Evolutionary conservation across 805 yeast species (phyloP).

Genomic region (Kazachstania psychrophila): DNA sequence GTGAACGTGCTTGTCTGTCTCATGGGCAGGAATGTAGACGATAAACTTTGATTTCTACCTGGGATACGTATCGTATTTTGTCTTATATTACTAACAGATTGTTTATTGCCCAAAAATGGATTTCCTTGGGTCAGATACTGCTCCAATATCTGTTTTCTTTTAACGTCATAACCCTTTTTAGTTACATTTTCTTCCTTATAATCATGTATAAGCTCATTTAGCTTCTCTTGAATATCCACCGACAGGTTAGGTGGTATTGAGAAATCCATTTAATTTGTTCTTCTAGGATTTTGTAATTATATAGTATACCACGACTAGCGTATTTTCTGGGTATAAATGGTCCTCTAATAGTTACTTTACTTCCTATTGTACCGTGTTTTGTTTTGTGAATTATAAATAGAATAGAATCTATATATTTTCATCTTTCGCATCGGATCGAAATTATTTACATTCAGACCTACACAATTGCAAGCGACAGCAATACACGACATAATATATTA

Average conservation of each 20-base stretch:
- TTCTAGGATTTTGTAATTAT: not conserved
- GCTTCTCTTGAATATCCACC: constrained; percentile 28
- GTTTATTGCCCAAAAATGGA: not conserved
- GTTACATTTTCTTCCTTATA: constrained; percentile 63
- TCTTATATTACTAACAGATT: constrained; percentile 6
- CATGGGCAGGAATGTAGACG: constrained; percentile 4
- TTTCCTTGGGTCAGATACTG: not conserved
- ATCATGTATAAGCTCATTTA: constrained; percentile 40
- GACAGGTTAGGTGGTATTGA: constrained; percentile 39
- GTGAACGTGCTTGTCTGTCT: not conserved
- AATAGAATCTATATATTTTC: too few species aligned
- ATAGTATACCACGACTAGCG: not conserved
- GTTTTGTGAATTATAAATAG: too few species aligned
- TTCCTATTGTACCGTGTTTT: too few species aligned
- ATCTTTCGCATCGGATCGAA: too few species aligned
- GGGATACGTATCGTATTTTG: constrained; percentile 9
- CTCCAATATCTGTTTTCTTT: constrained; percentile 31
- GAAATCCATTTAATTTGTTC: constrained; percentile 33
- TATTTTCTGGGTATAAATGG: not conserved
- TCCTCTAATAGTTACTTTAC: not conserved
- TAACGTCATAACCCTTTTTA: constrained; percentile 60
- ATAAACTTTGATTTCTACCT: constrained; percentile 14
- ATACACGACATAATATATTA: too few species aligned
- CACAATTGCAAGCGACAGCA: too few species aligned
- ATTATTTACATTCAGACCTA: too few species aligned